Percentiles rank a stretch among this genome's conserved stretches.
These are phyloP conservation scores for Diaporthe aspalathi DNA, from an alignment of 2,329 filamentous ascomycete species.

Conservation along the genomic window DNA sequence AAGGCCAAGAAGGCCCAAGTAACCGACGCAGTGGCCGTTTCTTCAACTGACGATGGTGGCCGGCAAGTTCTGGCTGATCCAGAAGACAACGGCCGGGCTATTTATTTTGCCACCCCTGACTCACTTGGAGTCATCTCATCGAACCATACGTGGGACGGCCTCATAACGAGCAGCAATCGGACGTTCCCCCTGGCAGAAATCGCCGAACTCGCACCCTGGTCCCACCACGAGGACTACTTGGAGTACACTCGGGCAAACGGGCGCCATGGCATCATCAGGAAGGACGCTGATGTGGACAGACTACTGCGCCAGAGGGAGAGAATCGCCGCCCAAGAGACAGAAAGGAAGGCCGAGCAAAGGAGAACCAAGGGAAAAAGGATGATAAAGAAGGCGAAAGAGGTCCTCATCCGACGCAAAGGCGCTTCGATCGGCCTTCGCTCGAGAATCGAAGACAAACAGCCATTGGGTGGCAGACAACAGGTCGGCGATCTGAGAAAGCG, in stretches of 20 bases:
- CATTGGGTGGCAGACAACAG: background rate
- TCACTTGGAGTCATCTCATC: background rate
- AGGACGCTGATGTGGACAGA: background rate
- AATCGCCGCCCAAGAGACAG: background rate
- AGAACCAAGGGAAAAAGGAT: conserved; percentile 17
- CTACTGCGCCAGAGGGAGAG: conserved; percentile 30
- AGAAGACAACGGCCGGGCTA: background rate
- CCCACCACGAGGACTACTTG: background rate
- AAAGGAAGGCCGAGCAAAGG: background rate
- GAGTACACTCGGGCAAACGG: background rate
- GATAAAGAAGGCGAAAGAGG: conserved; percentile 30
- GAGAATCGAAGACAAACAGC: background rate
- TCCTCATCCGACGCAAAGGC: conserved; percentile 30
- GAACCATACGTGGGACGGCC: background rate
- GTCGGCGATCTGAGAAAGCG: background rate
- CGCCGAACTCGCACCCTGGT: background rate
- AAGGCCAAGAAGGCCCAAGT: conserved; percentile 6
- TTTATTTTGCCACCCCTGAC: background rate
- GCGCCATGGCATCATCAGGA: accelerated
- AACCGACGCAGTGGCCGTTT: background rate
- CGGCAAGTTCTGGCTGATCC: background rate
- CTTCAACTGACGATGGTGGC: background rate
- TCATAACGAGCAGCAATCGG: background rate
- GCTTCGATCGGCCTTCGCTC: background rate
- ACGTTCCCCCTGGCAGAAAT: background rate